Percentiles rank a stretch among this genome's conserved stretches.
Conservation (phyloP, 2,329 filamentous ascomycete species). For the Sporothrix luriei region DNA sequence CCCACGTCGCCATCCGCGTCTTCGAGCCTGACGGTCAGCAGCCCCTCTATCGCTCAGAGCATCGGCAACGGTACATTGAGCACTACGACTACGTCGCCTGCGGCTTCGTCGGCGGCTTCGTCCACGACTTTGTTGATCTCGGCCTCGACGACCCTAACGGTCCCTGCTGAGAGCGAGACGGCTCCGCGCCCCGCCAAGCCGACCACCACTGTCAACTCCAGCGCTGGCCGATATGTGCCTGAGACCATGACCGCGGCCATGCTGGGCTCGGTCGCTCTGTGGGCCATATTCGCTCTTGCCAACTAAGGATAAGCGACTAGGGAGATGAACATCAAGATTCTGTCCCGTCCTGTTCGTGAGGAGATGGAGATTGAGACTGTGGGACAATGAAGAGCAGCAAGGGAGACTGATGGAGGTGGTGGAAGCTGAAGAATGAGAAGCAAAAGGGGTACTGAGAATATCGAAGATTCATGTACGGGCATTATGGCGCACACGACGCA, state of each 20-base stretch:
- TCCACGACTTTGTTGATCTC: background rate
- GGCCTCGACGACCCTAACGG: background rate
- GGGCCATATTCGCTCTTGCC: background rate
- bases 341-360: background rate
- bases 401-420: background rate
- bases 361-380: background rate
- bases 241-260: background rate
- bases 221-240: background rate
- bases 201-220: constrained; percentile 6
- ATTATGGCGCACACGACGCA: constrained; percentile 18
- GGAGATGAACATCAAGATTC: no score
- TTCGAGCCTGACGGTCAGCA: background rate
- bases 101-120: no score
- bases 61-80: constrained; percentile 14
- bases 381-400: background rate
- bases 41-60: background rate
- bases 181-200: background rate
- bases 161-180: constrained; percentile 15
- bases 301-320: background rate
- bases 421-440: background rate
- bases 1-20: background rate
- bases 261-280: background rate
- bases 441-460: background rate
- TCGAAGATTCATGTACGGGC: background rate
- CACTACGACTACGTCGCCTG: background rate